phyloP scores from a whole-genome alignment of 352 stramenopile genomes.

The Phytophthora litchii region DNA sequence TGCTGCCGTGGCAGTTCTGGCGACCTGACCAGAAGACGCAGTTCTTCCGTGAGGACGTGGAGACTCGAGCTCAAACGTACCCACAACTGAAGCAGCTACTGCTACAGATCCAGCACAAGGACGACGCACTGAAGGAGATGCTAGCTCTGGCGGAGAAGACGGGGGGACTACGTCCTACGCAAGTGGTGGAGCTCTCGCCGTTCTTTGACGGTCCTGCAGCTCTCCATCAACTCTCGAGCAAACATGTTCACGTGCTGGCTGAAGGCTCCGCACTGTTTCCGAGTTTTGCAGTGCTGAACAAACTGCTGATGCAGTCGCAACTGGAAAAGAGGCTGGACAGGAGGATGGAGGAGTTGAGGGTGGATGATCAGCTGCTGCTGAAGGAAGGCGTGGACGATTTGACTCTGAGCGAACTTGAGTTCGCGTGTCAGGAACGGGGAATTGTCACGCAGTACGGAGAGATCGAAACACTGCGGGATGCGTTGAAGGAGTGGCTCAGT shows the following conservation, averaged over 20 bases:
- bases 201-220: conserved; percentile 72
- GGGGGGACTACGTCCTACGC: conserved; percentile 47
- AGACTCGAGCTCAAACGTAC: conserved; percentile 59
- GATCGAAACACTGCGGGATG: conserved; percentile 53
- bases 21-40: conserved; percentile 81
- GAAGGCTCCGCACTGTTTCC: conserved; percentile 61
- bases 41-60: conserved; percentile 75
- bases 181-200: conserved; percentile 62
- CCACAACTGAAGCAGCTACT: conserved; percentile 62
- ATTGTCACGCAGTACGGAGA: conserved; percentile 75
- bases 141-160: conserved; percentile 31
- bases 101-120: conserved; percentile 67
- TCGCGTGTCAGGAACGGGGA: conserved; percentile 83
- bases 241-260: conserved; percentile 63
- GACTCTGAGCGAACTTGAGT: conserved; percentile 82
- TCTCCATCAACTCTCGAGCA: conserved; percentile 45
- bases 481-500: conserved; percentile 71
- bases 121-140: conserved; percentile 57
- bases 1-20: conserved; percentile 90
- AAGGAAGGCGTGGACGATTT: conserved; percentile 72
- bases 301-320: conserved; percentile 43
- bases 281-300: conserved; percentile 58
- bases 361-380: conserved; percentile 79
- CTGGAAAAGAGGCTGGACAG: conserved; percentile 58
- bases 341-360: conserved; percentile 63